A percentile compares a stretch with the other conserved stretches of the same genome.
Conservation (phyloP, 2,329 filamentous ascomycete genomes). For the Aspergillus pseudotamarii region DNA sequence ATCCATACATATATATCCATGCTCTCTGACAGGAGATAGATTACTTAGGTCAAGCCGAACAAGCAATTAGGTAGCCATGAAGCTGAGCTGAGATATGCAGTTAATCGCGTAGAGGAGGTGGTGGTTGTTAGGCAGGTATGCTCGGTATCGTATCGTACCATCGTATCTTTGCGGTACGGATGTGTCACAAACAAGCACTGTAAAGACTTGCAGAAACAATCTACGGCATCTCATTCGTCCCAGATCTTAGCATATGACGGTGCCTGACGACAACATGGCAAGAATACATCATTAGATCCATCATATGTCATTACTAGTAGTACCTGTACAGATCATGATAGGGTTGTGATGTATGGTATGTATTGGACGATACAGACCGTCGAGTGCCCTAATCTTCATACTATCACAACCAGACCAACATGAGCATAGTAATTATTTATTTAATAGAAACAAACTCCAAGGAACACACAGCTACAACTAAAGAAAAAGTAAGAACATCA, state of each 20-base stretch:
- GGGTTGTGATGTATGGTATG: not conserved
- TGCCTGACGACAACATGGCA: not conserved
- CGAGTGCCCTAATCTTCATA: not conserved
- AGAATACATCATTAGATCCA: not conserved
- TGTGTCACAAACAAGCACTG: not conserved
- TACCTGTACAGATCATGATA: no score
- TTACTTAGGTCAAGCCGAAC: not conserved
- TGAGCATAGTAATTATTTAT: no score
- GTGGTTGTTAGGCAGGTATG: not conserved
- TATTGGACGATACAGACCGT: not conserved
- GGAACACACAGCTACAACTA: no score
- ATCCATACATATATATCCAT: not conserved
- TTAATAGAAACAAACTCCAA: no score
- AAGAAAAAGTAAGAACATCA: not conserved
- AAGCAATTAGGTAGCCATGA: not conserved
- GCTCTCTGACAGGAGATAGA: not conserved
- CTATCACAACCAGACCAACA: no score
- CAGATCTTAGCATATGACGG: not conserved
- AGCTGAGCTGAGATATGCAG: not conserved
- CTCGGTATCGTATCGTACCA: not conserved
- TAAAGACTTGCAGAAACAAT: not conserved
- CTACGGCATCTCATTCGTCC: not conserved
- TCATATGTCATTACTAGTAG: not conserved
- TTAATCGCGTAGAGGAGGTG: not conserved
- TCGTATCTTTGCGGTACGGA: not conserved